phyloP scores from a whole-genome alignment of 2,329 filamentous ascomycete genomes.

The Chaetomium olivaceum region DNA sequence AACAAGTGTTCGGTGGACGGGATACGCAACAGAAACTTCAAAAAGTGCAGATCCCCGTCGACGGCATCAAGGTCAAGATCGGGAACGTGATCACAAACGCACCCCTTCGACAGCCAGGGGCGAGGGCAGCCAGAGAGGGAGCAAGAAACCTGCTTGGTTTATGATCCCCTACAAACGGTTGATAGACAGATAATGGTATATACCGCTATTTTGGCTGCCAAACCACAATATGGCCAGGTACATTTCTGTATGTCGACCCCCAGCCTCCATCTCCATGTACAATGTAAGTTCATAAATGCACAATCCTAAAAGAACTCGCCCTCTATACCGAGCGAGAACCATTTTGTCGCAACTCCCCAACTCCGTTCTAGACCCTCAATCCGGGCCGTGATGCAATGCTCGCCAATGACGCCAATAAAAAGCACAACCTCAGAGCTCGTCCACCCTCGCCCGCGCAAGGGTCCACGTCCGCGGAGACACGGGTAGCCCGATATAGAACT shows the following conservation, averaged over 20 bases:
- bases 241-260: background rate
- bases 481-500: conserved; percentile 55
- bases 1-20: conserved; percentile 34
- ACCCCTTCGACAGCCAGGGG: conserved; percentile 16
- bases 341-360: conserved; percentile 8
- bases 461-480: conserved; percentile 51
- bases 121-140: background rate
- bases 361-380: conserved; percentile 4
- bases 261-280: background rate
- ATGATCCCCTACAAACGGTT: background rate
- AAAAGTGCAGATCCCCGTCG: conserved; percentile 54
- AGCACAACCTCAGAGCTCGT: conserved; percentile 47
- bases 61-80: conserved; percentile 71
- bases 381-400: conserved; percentile 18
- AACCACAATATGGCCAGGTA: background rate
- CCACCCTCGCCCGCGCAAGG: conserved; percentile 46
- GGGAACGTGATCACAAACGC: conserved; percentile 61
- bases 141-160: conserved; percentile 22
- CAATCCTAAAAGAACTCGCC: background rate
- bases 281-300: background rate
- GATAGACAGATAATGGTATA: background rate
- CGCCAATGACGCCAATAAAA: conserved; percentile 5
- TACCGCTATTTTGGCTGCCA: background rate
- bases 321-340: background rate
- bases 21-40: conserved; percentile 36